Evolutionary conservation across 805 yeast species (phyloP).

Genomic region (Starmerella sirachaensis): DNA sequence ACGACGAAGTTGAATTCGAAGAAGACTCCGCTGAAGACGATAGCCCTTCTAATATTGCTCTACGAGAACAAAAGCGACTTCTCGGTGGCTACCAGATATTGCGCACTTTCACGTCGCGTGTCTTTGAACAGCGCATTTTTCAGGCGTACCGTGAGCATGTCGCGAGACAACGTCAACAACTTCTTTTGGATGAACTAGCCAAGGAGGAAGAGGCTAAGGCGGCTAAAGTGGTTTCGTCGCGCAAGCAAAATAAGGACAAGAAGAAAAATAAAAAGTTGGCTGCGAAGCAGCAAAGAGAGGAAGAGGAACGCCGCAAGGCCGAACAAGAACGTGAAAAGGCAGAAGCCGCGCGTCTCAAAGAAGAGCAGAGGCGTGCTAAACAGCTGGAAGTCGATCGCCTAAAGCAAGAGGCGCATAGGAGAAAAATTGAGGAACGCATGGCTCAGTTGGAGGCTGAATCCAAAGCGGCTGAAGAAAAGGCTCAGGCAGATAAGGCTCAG

Average conservation of each 20-base stretch:
- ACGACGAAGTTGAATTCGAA: conserved; percentile 26
- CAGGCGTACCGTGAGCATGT: conserved; percentile 68
- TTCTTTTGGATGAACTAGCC: conserved; percentile 29
- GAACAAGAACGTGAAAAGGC: conserved; percentile 27
- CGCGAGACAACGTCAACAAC: conserved; percentile 50
- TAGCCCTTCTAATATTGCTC: conserved; percentile 26
- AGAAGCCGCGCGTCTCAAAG: conserved; percentile 22
- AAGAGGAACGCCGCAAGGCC: conserved; percentile 28
- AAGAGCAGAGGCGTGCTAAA: conserved; percentile 18
- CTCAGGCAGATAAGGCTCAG: conserved; percentile 16
- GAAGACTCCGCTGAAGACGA: too few species aligned
- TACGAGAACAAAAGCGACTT: conserved; percentile 37
- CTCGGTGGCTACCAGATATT: conserved; percentile 72
- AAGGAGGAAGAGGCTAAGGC: conserved; percentile 23
- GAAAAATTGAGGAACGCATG: conserved; percentile 25
- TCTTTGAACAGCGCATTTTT: conserved; percentile 61
- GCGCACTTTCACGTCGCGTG: conserved; percentile 65
- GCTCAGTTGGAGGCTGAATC: conserved; percentile 24
- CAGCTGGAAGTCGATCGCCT: conserved; percentile 24
- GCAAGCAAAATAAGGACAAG: conserved; percentile 32
- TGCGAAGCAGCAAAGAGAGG: conserved; percentile 31
- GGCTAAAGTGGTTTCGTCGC: conserved; percentile 26
- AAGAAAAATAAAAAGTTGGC: conserved; percentile 33
- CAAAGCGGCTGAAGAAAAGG: conserved; percentile 1
- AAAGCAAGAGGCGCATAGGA: conserved; percentile 25